Evolutionary conservation across 1,284 basidiomycete species (phyloP), one percentile per base, ranked within the genome.

Genomic region (Ustilago nuda): DNA sequence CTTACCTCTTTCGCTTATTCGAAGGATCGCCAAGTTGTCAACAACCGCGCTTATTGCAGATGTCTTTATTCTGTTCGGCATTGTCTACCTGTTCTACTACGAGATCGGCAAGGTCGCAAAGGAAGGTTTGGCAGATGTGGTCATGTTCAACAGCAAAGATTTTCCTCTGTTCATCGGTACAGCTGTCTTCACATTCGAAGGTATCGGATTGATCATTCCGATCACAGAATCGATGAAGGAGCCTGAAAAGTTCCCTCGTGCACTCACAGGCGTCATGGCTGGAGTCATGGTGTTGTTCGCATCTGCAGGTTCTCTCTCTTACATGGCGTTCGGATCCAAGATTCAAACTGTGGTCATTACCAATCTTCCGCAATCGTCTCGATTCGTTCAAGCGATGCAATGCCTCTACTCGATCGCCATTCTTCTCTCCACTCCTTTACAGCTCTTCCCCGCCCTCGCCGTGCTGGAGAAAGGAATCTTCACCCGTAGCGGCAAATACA

Each of bases 381-480:
- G 92, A 82, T 91, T 96, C 86, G 95, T 97, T 0, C 95, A 98
- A 87, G 91, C 91, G 7, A 93, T 94, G 65, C 89, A 89, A 76
- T 86, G 85, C 78, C 80, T 87, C 45, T 84, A 81, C 73, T 80
- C 67, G 36, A 58, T 95, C 51, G 96, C 95, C 9, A 99, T 98
- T 85, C 89, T 98, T 70, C 91, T 98, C 46, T 97, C 94, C 15
- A 92, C 94, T 15, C 96, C 96, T 0, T 90, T 99, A 4, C 86
- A 87, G 71, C 91, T 99, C 64, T 98, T 99, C 92, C 96, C 96
- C 0, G 97, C 95, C 1, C 92, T 98, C 6, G 91, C 95, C 52
- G 98, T 99, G 85, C 91, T 99, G 87, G 97, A 99, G 88, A 96
- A 96, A 80, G 95, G 94, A 2, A 84, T 99, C n/a, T 98, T 99